phyloP scores from a whole-genome alignment of 345 rosid genomes.

The Gossypioides kirkii region DNA sequence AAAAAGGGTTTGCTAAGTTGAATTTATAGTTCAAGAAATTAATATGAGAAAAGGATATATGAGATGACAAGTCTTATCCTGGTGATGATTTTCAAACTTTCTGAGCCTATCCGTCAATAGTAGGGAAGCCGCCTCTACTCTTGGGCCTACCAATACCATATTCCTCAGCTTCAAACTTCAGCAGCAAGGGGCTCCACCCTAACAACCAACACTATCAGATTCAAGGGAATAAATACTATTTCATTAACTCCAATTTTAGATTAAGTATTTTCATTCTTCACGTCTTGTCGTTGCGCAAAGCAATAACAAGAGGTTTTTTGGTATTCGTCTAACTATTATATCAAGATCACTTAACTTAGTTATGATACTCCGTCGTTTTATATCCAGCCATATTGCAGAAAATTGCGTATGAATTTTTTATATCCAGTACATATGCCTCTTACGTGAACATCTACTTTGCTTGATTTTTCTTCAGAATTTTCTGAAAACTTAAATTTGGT shows the following conservation, averaged over 20 bases:
- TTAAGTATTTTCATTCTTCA: not conserved
- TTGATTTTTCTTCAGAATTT: not conserved
- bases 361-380: too few species aligned
- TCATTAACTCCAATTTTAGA: not conserved
- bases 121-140: not conserved
- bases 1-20: not conserved
- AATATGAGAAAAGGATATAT: not conserved
- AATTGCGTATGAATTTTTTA: constrained; percentile 1
- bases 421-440: not conserved
- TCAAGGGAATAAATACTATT: not conserved
- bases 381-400: not conserved
- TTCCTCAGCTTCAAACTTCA: not conserved
- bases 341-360: too few species aligned
- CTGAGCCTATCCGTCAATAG: not conserved
- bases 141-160: not conserved
- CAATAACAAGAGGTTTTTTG: not conserved
- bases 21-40: not conserved
- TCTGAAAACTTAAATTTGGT: not conserved
- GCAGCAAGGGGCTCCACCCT: not conserved
- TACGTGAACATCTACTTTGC: not conserved
- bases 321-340: too few species aligned
- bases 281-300: not conserved
- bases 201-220: not conserved
- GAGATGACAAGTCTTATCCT: not conserved
- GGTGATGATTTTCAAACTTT: not conserved